phyloP scores from a whole-genome alignment of 331 rosid species.

The Rosa hybrid region DNA sequence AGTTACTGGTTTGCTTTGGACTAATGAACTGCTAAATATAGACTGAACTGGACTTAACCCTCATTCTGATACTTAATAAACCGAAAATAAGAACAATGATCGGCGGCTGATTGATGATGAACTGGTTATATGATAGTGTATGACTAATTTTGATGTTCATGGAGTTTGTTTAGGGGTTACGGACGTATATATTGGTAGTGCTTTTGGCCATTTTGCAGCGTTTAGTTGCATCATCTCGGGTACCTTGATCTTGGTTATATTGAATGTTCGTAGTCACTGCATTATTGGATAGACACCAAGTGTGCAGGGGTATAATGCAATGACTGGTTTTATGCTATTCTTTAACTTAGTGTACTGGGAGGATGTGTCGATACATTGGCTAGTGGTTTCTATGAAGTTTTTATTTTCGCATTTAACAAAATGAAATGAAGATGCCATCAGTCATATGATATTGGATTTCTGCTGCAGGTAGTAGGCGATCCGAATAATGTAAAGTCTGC shows the following conservation, averaged over 20 bases:
- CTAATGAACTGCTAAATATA: not conserved
- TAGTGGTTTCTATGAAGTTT: not conserved
- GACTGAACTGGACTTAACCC: not conserved
- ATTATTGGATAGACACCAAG: not conserved
- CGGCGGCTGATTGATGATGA: constrained; percentile 12
- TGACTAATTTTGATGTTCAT: not conserved
- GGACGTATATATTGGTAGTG: not conserved
- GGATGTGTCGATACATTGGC: not conserved
- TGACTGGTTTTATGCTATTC: not conserved
- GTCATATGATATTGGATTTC: constrained; percentile 13
- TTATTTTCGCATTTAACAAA: too few relatives aligned
- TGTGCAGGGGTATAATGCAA: not conserved
- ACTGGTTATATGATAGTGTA: not conserved
- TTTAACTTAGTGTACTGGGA: not conserved
- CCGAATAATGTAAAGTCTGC: constrained; percentile 73
- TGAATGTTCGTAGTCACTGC: not conserved
- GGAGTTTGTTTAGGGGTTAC: not conserved
- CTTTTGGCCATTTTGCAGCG: not conserved
- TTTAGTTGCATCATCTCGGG: constrained; percentile 17
- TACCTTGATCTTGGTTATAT: not conserved
- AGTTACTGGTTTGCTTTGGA: not conserved
- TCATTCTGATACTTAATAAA: not conserved
- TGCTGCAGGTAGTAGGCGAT: constrained; percentile 88
- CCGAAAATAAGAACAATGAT: not conserved
- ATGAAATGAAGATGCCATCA: not conserved